Evolutionary conservation across 164 flowering plant species (phyloP).

Genomic region (Sedum album): DNA sequence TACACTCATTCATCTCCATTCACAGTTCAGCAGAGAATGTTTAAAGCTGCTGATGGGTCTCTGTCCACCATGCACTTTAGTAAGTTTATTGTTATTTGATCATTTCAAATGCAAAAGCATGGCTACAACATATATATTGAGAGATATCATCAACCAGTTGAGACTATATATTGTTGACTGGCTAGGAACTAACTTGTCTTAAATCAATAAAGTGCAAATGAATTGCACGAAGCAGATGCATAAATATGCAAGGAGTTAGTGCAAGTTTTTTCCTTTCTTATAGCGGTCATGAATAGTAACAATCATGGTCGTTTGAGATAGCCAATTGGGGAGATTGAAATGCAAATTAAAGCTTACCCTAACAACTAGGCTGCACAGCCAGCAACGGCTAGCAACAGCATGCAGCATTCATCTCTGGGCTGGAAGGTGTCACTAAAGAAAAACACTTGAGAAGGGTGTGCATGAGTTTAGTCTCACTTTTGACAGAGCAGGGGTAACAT

Average conservation of each 20-base stretch:
- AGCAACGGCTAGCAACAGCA: slow-evolving; percentile 3
- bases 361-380: slow-evolving; percentile 7
- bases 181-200: not conserved
- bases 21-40: slow-evolving; percentile 5
- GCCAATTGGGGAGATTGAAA: not conserved
- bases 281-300: not conserved
- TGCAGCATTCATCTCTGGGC: not conserved
- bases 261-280: not conserved
- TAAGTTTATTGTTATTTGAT: not conserved
- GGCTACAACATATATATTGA: not conserved
- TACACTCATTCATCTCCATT: not conserved
- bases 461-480: slow-evolving; percentile 5
- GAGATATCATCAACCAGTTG: not conserved
- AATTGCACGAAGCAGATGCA: not conserved
- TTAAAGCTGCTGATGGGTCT: not conserved
- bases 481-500: slow-evolving; percentile 8
- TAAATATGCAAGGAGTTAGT: not conserved
- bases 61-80: not conserved
- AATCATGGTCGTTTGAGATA: not conserved
- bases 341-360: slow-evolving; percentile 4
- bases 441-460: not conserved
- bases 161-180: no score
- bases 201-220: not conserved
- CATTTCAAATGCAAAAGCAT: not conserved
- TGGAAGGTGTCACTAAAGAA: slow-evolving; percentile 4